Base-by-base conservation (phyloP, 768 basidiomycete genomes). In the Austroboletus eburneus region DNA sequence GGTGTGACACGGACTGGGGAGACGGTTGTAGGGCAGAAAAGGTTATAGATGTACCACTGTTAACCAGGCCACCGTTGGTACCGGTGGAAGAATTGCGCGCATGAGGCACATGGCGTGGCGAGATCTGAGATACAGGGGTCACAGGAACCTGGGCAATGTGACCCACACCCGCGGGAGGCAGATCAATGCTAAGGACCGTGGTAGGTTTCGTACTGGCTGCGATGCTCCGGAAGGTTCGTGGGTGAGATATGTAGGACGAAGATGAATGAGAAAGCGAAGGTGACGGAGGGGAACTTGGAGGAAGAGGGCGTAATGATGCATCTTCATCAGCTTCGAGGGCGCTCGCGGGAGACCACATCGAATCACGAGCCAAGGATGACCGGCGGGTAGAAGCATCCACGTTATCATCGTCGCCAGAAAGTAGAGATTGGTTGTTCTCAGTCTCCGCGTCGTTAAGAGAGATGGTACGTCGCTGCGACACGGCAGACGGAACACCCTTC, bases 161-260 rank as follows among this genome's bases (percentile, higher is more conserved):
- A 1, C 87, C 92, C 75, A 92, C 83, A 12, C 87, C 87, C 54
- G 82, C 83, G 7, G 83, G 79, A 37, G 77, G 79, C 21, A 91
- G 64, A 58, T 97, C 94, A 51, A 95, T 80, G 55, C 88, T 91
- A n/a, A 96, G 72, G 21, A 97, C 67, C 0, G 94, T 98, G 5
- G 94, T 98, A 2, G 92, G 94, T 65, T 96, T 96, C 12, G 94
- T 98, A 57, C 87, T 90, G 6, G 87, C 89, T 22, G 85, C 80
- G 58, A 85, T 83, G 59, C 87, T 89, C 57, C 80, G 77, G 67
- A 91, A 90, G 0, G 88, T 91, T 44, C 83, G 78, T 14, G 88
- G 78, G 56, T 88, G 78, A 5, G 90, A 90, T 22, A 90, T 76
- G 65, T 89, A 86, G 1, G 87, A 89, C 0, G 87, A 88, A 2